Conservation (phyloP, 441 rosid species). For the Geranium incanum region DNA sequence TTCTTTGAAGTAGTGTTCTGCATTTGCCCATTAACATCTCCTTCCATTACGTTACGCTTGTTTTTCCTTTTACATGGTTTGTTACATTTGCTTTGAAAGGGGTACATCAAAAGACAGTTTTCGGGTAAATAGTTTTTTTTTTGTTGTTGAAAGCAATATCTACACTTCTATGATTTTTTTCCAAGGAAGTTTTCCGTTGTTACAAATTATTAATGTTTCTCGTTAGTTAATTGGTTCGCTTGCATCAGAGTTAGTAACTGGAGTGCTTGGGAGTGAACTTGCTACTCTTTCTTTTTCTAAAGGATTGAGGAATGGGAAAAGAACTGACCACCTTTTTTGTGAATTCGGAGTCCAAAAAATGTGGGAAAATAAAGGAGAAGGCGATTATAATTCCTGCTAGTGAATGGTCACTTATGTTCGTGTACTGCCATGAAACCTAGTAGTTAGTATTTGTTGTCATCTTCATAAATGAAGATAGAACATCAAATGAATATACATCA, state of each 20-base stretch:
- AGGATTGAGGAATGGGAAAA: neutral
- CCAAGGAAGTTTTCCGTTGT: neutral
- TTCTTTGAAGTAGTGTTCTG: neutral
- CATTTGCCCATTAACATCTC: neutral
- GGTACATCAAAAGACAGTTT: neutral
- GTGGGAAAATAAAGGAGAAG: neutral
- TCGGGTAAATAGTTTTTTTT: neutral
- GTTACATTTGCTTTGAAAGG: neutral
- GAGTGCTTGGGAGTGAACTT: neutral
- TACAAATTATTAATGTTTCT: neutral
- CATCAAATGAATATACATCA: neutral
- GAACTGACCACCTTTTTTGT: neutral
- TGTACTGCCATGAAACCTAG: neutral
- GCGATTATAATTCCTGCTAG: neutral
- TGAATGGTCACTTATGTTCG: neutral
- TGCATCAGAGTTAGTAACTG: slow-evolving; percentile 1
- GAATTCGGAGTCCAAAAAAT: neutral
- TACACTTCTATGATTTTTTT: neutral
- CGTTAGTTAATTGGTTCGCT: neutral
- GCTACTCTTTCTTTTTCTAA: neutral
- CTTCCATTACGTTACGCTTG: neutral
- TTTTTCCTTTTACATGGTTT: neutral
- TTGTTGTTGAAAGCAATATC: neutral
- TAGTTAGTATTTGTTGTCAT: neutral
- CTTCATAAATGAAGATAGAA: neutral